Conservation (phyloP, 257 asterid species). For the Capsicum chinense region DNA sequence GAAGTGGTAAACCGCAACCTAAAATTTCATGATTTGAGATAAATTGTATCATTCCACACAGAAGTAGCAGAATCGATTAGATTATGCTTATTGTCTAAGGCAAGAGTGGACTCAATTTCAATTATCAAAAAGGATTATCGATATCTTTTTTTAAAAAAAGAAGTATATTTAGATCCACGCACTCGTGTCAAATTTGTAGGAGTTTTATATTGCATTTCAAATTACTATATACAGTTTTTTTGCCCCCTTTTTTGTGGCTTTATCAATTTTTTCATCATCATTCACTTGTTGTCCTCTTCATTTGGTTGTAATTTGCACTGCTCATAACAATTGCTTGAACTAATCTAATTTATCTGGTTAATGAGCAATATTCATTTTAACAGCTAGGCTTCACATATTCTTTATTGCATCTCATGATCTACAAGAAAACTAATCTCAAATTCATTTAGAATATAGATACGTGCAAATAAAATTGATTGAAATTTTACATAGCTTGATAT, state of each 20-base stretch:
- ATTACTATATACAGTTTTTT: background rate
- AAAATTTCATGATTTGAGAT: background rate
- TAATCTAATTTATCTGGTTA: background rate
- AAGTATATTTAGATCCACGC: constrained; percentile 11
- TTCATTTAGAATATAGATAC: background rate
- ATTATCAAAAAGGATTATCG: background rate
- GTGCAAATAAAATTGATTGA: background rate
- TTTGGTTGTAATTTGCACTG: background rate
- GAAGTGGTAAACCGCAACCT: background rate
- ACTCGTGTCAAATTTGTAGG: background rate
- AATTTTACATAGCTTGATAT: background rate
- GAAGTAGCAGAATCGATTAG: background rate
- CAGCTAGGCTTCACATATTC: too few relatives aligned
- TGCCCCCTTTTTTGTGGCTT: background rate
- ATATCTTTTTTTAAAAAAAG: background rate
- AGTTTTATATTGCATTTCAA: constrained; percentile 2
- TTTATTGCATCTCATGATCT: too few relatives aligned
- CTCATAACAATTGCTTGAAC: background rate
- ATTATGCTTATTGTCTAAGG: background rate
- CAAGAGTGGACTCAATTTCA: constrained; percentile 21
- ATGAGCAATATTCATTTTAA: background rate
- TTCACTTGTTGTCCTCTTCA: background rate
- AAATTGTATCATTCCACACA: background rate
- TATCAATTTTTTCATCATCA: background rate
- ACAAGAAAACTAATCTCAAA: too few relatives aligned